Evolutionary conservation across 495 filamentous ascomycete species (phyloP).

Genomic region (Entonaema liquescens): DNA sequence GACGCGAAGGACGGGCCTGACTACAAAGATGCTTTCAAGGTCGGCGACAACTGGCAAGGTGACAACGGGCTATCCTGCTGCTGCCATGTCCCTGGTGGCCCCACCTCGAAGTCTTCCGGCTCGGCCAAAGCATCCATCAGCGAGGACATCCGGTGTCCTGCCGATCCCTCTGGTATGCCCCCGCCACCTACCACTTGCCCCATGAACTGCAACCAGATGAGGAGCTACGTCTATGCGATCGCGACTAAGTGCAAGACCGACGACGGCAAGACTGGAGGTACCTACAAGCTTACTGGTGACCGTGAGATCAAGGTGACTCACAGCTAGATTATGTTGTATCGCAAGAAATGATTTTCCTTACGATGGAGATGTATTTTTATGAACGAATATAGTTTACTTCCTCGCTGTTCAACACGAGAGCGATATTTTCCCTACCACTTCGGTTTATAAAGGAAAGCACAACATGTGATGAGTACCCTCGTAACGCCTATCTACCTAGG

Average conservation of each 20-base stretch:
- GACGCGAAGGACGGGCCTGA: conserved; percentile 11
- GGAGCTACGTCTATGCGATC: conserved; percentile 27
- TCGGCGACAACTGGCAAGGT: conserved; percentile 27
- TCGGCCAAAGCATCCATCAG: conserved; percentile 22
- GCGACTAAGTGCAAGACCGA: conserved; percentile 23
- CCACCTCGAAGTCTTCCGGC: conserved; percentile 5
- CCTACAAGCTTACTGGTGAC: neutral
- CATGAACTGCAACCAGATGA: conserved; percentile 24
- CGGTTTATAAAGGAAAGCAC: too few relatives aligned
- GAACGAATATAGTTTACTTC: neutral
- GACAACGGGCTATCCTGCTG: conserved; percentile 15
- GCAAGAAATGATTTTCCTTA: neutral
- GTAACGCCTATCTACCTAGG: too few relatives aligned
- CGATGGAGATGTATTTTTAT: neutral
- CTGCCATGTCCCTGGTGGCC: conserved; percentile 19
- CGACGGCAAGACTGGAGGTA: conserved; percentile 19
- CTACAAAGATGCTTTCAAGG: conserved; percentile 23
- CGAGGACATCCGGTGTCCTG: conserved; percentile 17
- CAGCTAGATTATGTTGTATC: conserved; percentile 7
- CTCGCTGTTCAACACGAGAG: neutral
- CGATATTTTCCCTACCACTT: neutral
- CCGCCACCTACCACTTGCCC: conserved; percentile 14
- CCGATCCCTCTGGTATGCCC: conserved; percentile 12
- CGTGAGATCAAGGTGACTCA: conserved; percentile 6
- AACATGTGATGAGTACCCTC: too few relatives aligned